Percentiles rank a stretch among this genome's conserved stretches.
These are phyloP conservation scores for Keqinozyma sinolaborantium DNA, from an alignment of 1,139 yeast genomes.

Conservation along the genomic window DNA sequence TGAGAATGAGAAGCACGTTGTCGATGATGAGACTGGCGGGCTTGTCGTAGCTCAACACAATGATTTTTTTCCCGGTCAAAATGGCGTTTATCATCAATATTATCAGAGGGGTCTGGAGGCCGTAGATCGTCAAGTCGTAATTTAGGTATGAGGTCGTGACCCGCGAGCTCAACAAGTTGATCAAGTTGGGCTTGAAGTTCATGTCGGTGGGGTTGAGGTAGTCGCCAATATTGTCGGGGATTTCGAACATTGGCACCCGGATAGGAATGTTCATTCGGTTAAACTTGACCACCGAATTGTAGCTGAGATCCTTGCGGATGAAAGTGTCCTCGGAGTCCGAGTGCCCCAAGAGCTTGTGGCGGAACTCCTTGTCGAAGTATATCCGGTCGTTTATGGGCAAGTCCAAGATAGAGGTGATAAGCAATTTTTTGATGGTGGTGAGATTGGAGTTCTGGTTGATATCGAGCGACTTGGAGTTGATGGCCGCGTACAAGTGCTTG, in stretches of 20 bases:
- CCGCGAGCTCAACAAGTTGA: conserved; percentile 33
- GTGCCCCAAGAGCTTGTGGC: conserved; percentile 29
- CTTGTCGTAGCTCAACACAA: conserved; percentile 53
- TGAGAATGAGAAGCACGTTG: conserved; percentile 49
- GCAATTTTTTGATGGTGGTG: conserved; percentile 32
- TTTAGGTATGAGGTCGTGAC: conserved; percentile 26
- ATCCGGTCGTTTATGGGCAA: conserved; percentile 45
- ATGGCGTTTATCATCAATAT: conserved; percentile 54
- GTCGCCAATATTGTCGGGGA: conserved; percentile 45
- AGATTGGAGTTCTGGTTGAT: conserved; percentile 19
- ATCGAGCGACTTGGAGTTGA: conserved; percentile 32
- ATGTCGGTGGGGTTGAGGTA: conserved; percentile 45
- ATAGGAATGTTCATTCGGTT: conserved; percentile 43
- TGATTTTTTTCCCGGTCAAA: conserved; percentile 53
- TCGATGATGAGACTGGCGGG: conserved; percentile 56
- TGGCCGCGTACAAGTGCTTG: conserved; percentile 26
- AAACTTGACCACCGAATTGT: conserved; percentile 35
- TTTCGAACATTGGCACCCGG: conserved; percentile 37
- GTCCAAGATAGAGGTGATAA: conserved; percentile 44
- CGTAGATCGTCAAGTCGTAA: conserved; percentile 49
- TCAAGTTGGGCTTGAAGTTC: conserved; percentile 40
- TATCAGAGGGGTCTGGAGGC: conserved; percentile 57
- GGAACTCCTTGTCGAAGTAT: conserved; percentile 36
- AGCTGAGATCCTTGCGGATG: conserved; percentile 43
- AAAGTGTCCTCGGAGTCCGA: conserved; percentile 27